phyloP scores from a whole-genome alignment of 164 flowering plant genomes.

The Macadamia integrifolia region DNA sequence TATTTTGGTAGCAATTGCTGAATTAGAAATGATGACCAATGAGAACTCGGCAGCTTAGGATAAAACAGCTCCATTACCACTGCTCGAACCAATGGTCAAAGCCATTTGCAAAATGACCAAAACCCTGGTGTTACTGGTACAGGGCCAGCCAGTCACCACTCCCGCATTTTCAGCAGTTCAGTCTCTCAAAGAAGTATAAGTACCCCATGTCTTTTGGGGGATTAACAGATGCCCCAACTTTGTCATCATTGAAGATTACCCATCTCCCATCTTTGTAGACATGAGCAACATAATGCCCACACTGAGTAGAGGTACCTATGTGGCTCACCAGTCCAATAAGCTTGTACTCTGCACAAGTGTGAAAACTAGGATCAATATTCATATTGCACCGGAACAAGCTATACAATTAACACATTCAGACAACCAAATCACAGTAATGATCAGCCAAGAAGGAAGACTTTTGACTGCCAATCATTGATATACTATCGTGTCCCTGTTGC shows the following conservation, averaged over 20 bases:
- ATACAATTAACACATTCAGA: not conserved
- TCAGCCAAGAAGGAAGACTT: too few relatives aligned
- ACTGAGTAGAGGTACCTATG: constrained; percentile 95
- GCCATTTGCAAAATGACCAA: not conserved
- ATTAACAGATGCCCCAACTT: constrained; percentile 78
- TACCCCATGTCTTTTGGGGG: constrained; percentile 99
- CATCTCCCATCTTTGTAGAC: constrained; percentile 82
- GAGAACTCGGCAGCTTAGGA: not conserved
- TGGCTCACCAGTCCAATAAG: constrained; percentile 96
- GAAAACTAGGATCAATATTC: not conserved
- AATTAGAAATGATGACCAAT: not conserved
- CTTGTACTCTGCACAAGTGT: constrained; percentile 61
- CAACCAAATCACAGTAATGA: not conserved
- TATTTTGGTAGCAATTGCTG: not conserved
- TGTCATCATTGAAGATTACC: constrained; percentile 89
- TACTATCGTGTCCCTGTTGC: too few relatives aligned
- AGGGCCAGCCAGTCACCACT: not conserved
- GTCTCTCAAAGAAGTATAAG: constrained; percentile 86
- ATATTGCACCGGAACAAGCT: not conserved
- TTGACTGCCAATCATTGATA: too few relatives aligned
- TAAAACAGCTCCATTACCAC: not conserved
- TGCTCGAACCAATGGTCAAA: not conserved
- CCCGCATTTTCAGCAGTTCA: constrained; percentile 25
- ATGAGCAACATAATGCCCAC: constrained; percentile 99
- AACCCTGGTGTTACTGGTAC: not conserved